These are phyloP conservation scores for Chlorella sp. DNA, from an alignment of 139 green algal genomes.

Conservation along the genomic window DNA sequence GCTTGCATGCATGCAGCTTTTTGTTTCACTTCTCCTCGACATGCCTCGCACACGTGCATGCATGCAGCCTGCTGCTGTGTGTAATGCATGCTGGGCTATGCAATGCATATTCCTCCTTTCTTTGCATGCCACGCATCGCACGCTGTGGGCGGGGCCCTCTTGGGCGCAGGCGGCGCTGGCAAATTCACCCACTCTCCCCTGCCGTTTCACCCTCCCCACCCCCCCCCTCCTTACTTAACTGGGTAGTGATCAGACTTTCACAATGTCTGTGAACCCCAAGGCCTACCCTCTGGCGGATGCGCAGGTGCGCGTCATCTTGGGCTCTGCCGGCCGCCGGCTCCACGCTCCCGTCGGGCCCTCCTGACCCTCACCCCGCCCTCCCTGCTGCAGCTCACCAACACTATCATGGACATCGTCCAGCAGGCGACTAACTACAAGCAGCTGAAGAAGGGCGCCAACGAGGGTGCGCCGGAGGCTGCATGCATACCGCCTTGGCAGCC, in stretches of 20 bases:
- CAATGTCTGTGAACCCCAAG: constrained; percentile 97
- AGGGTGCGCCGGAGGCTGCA: constrained; percentile 69
- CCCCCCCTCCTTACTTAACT: neutral
- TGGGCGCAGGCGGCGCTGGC: neutral
- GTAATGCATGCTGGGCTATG: too few relatives aligned
- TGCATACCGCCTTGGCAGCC: neutral
- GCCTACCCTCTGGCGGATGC: constrained; percentile 95
- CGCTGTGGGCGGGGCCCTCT: neutral
- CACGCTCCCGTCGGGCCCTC: neutral
- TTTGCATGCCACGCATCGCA: neutral
- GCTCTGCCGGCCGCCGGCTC: neutral
- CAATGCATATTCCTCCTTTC: neutral
- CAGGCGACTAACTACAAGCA: constrained; percentile 99
- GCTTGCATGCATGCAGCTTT: too few relatives aligned
- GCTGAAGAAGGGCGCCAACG: constrained; percentile 99
- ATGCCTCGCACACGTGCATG: too few relatives aligned
- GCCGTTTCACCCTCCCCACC: neutral
- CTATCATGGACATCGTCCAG: constrained; percentile 99
- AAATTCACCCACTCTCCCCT: constrained; percentile 6
- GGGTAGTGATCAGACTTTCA: constrained; percentile 81
- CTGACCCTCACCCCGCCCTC: neutral
- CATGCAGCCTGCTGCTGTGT: too few relatives aligned
- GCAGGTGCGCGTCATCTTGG: constrained; percentile 51
- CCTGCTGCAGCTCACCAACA: constrained; percentile 89
- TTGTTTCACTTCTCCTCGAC: too few relatives aligned